Conservation (phyloP, 352 stramenopile species). For the Globisporangium heterothallicum region DNA sequence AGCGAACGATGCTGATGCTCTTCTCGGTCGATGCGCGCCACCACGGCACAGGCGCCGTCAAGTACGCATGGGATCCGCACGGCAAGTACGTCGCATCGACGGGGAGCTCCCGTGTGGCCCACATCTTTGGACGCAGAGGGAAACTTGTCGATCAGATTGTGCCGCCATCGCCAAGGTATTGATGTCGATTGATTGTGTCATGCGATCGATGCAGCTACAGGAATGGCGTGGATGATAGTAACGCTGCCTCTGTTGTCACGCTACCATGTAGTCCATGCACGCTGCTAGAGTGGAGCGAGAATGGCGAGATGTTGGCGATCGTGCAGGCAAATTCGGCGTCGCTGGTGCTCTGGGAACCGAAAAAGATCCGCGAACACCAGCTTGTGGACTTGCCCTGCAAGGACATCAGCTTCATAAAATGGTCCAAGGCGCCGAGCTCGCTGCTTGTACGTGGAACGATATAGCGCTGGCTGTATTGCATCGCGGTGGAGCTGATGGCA, state of each 20-base stretch:
- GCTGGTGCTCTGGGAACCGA: slow-evolving; percentile 69
- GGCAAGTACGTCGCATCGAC: slow-evolving; percentile 76
- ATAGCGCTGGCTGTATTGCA: no score
- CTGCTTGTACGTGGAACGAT: slow-evolving; percentile 31
- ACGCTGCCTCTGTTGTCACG: no score
- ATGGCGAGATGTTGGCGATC: slow-evolving; percentile 62
- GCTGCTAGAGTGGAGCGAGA: slow-evolving; percentile 69
- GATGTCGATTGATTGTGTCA: no score
- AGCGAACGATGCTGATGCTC: slow-evolving; percentile 58
- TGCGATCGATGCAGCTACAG: no score
- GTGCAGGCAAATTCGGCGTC: slow-evolving; percentile 69
- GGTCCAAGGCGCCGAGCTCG: slow-evolving; percentile 62
- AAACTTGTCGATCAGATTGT: slow-evolving; percentile 81
- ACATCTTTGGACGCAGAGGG: slow-evolving; percentile 64
- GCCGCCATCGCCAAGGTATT: slow-evolving; percentile 69
- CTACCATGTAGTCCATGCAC: slow-evolving; percentile 40
- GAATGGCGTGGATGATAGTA: no score
- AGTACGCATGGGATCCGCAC: slow-evolving; percentile 77
- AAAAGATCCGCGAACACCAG: slow-evolving; percentile 51
- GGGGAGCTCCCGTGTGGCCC: slow-evolving; percentile 62
- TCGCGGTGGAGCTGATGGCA: no score
- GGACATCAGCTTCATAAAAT: slow-evolving; percentile 76
- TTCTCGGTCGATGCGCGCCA: slow-evolving; percentile 78
- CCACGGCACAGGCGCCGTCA: slow-evolving; percentile 63
- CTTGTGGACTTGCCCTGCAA: slow-evolving; percentile 66